Base-by-base conservation (phyloP, 305 asterid genomes). In the Fraxinus latifolia region DNA sequence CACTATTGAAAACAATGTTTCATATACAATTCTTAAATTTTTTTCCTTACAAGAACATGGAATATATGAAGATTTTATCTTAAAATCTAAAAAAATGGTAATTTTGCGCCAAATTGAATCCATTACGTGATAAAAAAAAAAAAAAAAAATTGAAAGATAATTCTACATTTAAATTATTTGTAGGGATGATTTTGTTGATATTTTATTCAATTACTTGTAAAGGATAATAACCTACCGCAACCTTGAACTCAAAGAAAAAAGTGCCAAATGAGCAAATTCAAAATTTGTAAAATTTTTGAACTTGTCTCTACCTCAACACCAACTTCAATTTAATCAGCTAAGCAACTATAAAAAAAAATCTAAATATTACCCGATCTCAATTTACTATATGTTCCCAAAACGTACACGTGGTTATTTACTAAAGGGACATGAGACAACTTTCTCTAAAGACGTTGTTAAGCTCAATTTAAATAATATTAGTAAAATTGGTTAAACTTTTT, bases 41-140 rank as follows among this genome's bases (percentile, higher is more conserved):
- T 36, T 36, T n/a, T 44, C 55, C 55, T 44, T 3, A 3, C 55
- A 11, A 44, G 55, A 44, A 12, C 55, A 44, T 44, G 5, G 55
- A 44, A 44, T 44, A 12, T 12, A 44, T 44, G 55, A 12, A 44
- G 42, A 14, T n/a, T n/a, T n/a, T n/a, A n/a, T n/a, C n/a, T n/a
- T 11, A 9, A 42, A 42, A 42, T 42, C n/a, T 36, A 1, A 36
- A 36, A 42, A 47, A 90, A 86, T 37, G 86, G 88, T 15, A 89
- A 77, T 84, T 90, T 76, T 86, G 93, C 88, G 91, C 91, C 76
- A 90, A 89, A 73, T 81, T 90, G 87, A 89, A 75, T 74, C 81
- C 85, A 87, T 77, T 90, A 91, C 31, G 82, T 87, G 87, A 88
- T 73, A 73, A 87, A 82, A 55, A 32, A 3, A 3, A 32, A 32